phyloP scores from a whole-genome alignment of 805 yeast genomes.

The Starmerella powellii region DNA sequence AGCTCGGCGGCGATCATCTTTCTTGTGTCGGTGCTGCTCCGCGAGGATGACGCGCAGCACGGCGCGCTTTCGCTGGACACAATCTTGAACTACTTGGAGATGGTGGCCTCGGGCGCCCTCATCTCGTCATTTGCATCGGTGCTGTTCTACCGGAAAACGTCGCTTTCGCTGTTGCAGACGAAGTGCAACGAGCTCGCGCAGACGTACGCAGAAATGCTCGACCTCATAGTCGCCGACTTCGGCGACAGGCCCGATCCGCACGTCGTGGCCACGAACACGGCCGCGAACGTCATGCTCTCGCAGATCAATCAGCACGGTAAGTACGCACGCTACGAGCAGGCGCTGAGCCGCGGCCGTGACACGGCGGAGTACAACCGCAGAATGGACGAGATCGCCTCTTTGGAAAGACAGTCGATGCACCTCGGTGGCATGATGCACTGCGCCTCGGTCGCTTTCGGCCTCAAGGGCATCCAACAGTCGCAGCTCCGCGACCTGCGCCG shows the following conservation, averaged over 20 bases:
- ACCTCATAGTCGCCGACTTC: slow-evolving; percentile 41
- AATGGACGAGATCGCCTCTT: slow-evolving; percentile 28
- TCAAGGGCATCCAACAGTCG: neutral
- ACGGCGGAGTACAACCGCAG: neutral
- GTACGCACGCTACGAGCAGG: slow-evolving; percentile 49
- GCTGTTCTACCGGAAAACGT: slow-evolving; percentile 42
- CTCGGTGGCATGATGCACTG: slow-evolving; percentile 59
- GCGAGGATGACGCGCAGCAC: slow-evolving; percentile 56
- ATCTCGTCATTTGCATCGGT: slow-evolving; percentile 51
- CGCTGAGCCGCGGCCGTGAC: neutral
- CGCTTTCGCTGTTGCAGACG: slow-evolving; percentile 22
- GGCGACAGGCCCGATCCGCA: neutral
- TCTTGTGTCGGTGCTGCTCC: slow-evolving; percentile 55
- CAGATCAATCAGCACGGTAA: slow-evolving; percentile 35
- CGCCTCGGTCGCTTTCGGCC: neutral
- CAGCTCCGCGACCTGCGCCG: slow-evolving; percentile 1
- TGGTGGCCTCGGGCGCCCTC: slow-evolving; percentile 49
- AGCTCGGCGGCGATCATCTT: slow-evolving; percentile 66
- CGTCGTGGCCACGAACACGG: neutral
- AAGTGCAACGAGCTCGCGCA: slow-evolving; percentile 33
- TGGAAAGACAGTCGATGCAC: slow-evolving; percentile 42
- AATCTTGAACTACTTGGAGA: slow-evolving; percentile 41
- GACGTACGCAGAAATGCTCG: slow-evolving; percentile 36
- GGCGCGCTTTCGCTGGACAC: slow-evolving; percentile 45
- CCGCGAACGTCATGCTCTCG: slow-evolving; percentile 25